Conservation (phyloP, 2,329 filamentous ascomycete species). For the Trichoderma guizhouense region DNA sequence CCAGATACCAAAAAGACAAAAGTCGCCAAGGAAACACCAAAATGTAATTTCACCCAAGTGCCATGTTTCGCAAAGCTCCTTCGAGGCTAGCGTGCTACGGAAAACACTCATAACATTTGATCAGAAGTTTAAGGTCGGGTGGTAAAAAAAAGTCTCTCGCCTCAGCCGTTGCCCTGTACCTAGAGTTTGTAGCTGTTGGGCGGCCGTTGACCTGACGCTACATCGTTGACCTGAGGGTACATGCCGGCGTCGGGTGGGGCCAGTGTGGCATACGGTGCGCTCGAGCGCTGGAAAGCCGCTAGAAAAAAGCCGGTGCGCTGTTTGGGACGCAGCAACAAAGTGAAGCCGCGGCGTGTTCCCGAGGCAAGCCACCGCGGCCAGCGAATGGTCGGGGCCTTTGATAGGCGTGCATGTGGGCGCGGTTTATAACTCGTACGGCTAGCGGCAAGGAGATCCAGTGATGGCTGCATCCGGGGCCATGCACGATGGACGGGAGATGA, state of each 20-base stretch:
- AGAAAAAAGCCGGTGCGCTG: background rate
- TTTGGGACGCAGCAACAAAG: background rate
- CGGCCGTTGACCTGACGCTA: background rate
- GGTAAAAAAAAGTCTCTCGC: constrained; percentile 9
- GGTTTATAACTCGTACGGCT: background rate
- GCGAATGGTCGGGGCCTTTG: background rate
- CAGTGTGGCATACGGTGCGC: constrained; percentile 16
- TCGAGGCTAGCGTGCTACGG: constrained; percentile 12
- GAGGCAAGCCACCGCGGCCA: background rate
- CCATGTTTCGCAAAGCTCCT: background rate
- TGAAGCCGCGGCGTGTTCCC: constrained; percentile 6
- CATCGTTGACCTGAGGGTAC: background rate
- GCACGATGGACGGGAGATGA: background rate
- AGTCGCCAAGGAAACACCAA: background rate
- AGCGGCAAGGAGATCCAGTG: background rate
- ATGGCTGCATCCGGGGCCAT: constrained; percentile 2
- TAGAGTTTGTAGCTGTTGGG: background rate
- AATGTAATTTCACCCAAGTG: background rate
- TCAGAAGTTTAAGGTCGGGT: background rate
- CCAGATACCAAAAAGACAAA: background rate
- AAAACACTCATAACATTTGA: constrained; percentile 13
- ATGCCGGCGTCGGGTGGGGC: constrained; percentile 9
- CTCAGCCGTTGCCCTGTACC: constrained; percentile 3
- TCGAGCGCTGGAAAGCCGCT: constrained; percentile 7
- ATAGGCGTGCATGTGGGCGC: background rate